phyloP scores from a whole-genome alignment of 2,329 filamentous ascomycete genomes.

The Cryphonectria parasitica region DNA sequence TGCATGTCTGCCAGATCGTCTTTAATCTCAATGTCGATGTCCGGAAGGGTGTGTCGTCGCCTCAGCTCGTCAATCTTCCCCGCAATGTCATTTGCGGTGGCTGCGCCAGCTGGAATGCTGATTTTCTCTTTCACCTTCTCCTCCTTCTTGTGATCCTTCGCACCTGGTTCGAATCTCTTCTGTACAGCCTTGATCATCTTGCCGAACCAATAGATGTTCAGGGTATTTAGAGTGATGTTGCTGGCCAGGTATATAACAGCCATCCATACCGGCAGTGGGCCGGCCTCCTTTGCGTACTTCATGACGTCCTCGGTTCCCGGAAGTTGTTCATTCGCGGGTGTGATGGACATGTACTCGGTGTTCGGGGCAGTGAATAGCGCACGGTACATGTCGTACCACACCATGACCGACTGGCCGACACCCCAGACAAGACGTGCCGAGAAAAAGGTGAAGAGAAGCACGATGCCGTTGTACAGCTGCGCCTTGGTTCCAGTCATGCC shows the following conservation, averaged over 20 bases:
- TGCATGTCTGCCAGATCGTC: constrained; percentile 33
- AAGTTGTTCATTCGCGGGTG: constrained; percentile 39
- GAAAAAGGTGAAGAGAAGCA: constrained; percentile 76
- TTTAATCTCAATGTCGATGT: constrained; percentile 29
- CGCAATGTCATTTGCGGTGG: constrained; percentile 18
- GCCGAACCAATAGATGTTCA: constrained; percentile 86
- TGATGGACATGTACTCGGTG: constrained; percentile 38
- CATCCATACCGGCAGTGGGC: constrained; percentile 70
- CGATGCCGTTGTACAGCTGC: constrained; percentile 78
- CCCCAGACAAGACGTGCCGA: constrained; percentile 78
- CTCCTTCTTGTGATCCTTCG: constrained; percentile 35
- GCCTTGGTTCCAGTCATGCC: constrained; percentile 73
- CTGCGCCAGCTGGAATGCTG: constrained; percentile 3
- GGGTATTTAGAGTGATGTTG: constrained; percentile 72
- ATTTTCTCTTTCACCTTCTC: constrained; percentile 38
- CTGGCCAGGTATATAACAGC: constrained; percentile 67
- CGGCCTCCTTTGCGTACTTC: constrained; percentile 53
- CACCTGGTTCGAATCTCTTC: constrained; percentile 69
- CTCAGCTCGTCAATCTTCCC: constrained; percentile 31
- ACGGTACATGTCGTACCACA: constrained; percentile 71
- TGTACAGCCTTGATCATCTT: constrained; percentile 83
- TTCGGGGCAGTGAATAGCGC: constrained; percentile 53
- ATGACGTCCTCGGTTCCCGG: constrained; percentile 45
- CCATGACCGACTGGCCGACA: constrained; percentile 69
- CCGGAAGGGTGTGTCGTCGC: constrained; percentile 30